phyloP scores from a whole-genome alignment of 352 stramenopile genomes.

The Phytophthora pinifolia region DNA sequence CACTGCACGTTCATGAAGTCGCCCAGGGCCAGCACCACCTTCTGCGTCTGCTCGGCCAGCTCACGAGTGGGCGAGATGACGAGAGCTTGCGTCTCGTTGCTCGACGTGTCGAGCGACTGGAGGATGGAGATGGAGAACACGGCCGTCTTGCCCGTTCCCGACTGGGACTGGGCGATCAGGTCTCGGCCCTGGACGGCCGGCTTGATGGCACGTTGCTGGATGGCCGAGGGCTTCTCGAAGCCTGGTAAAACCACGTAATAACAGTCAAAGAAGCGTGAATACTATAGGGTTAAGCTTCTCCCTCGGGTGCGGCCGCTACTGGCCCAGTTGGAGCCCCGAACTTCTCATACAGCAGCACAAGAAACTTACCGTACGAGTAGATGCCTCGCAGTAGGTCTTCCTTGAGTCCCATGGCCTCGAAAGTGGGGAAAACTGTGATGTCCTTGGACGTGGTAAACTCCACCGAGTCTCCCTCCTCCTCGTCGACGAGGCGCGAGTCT shows the following conservation, averaged over 20 bases:
- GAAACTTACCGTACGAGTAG: slow-evolving; percentile 67
- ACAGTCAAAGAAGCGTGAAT: neutral
- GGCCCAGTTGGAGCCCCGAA: slow-evolving; percentile 3
- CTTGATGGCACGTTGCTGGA: slow-evolving; percentile 98
- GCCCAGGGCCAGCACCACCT: slow-evolving; percentile 93
- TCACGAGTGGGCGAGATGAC: slow-evolving; percentile 96
- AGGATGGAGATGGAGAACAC: slow-evolving; percentile 95
- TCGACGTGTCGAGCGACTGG: slow-evolving; percentile 91
- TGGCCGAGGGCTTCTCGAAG: slow-evolving; percentile 98
- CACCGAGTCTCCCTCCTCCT: slow-evolving; percentile 65
- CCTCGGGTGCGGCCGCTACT: too few species aligned
- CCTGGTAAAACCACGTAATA: slow-evolving; percentile 33
- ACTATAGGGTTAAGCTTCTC: too few species aligned
- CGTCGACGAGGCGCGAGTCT: slow-evolving; percentile 67
- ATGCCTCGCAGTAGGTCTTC: slow-evolving; percentile 92
- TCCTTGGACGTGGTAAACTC: slow-evolving; percentile 93
- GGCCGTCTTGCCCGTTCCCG: slow-evolving; percentile 94
- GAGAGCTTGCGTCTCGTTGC: slow-evolving; percentile 94
- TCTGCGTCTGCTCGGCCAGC: slow-evolving; percentile 97
- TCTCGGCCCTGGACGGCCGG: slow-evolving; percentile 95
- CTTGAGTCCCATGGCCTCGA: slow-evolving; percentile 92
- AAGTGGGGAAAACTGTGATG: slow-evolving; percentile 84
- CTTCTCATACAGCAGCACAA: neutral
- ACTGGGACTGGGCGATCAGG: slow-evolving; percentile 97
- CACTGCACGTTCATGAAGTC: slow-evolving; percentile 99